Conservation (phyloP, 192 early-diverging fungal genomes). For the Umbelopsis vinacea region DNA sequence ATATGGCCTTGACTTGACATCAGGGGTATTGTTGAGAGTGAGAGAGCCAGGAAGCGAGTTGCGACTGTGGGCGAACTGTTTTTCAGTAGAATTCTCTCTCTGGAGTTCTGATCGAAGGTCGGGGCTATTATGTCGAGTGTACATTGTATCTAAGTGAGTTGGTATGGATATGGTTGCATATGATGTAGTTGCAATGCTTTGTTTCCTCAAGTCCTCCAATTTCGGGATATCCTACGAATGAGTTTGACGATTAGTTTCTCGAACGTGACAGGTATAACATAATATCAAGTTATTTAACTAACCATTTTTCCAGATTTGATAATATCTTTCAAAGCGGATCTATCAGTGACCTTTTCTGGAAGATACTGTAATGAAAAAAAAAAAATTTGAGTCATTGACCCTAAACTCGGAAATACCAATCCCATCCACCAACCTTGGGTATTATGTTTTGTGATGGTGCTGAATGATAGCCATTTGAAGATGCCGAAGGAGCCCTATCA, state of each 20-base stretch:
- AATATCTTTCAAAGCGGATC: conserved; percentile 1
- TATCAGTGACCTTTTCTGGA: not conserved
- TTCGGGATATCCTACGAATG: conserved; percentile 2
- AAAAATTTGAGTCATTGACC: not conserved
- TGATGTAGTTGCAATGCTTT: not conserved
- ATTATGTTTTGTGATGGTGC: not conserved
- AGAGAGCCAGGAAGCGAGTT: not conserved
- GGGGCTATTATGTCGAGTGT: not conserved
- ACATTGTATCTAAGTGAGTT: not conserved
- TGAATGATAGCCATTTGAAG: not conserved
- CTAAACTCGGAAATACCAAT: not conserved
- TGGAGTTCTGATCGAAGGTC: not conserved
- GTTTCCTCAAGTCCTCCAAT: not conserved
- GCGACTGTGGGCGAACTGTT: not conserved
- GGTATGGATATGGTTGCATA: not conserved
- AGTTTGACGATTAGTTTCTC: not conserved
- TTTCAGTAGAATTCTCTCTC: not conserved
- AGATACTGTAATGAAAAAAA: not conserved
- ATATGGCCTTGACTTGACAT: not conserved
- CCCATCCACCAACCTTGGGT: not conserved
- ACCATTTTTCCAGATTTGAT: conserved; percentile 14
- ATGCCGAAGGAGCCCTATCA: not conserved
- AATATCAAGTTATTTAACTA: not conserved
- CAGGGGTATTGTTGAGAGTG: not conserved
- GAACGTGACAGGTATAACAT: not conserved